These are phyloP conservation scores for Aureobasidium vineae DNA, from an alignment of 2,329 filamentous ascomycete genomes.

Conservation along the genomic window DNA sequence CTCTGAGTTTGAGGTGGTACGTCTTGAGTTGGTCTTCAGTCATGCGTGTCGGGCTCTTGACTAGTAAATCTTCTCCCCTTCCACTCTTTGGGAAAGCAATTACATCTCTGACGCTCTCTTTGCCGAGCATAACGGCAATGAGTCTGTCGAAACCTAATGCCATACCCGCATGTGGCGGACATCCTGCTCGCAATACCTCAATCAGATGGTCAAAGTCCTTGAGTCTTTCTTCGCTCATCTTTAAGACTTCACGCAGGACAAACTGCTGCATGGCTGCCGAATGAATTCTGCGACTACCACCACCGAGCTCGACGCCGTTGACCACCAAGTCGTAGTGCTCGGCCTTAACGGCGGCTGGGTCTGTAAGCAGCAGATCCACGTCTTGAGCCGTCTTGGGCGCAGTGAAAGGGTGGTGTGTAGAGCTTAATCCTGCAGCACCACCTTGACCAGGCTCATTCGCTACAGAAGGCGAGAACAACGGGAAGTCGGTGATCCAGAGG, in stretches of 20 bases:
- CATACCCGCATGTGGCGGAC: conserved; percentile 91
- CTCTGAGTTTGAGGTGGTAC: conserved; percentile 54
- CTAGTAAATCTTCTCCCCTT: conserved; percentile 81
- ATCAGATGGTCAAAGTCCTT: conserved; percentile 82
- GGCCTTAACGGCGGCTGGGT: conserved; percentile 70
- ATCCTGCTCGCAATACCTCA: conserved; percentile 76
- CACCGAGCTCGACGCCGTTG: conserved; percentile 91
- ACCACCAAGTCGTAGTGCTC: conserved; percentile 96
- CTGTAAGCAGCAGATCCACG: conserved; percentile 67
- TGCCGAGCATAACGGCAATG: conserved; percentile 73
- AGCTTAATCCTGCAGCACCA: conserved; percentile 72
- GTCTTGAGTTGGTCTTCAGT: conserved; percentile 59
- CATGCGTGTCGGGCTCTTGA: conserved; percentile 70
- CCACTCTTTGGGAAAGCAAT: conserved; percentile 97
- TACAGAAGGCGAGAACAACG: conserved; percentile 76
- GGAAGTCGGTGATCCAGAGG: conserved; percentile 87
- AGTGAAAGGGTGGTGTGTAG: conserved; percentile 96
- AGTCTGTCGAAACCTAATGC: conserved; percentile 90
- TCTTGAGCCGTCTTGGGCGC: conserved; percentile 72
- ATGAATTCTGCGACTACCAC: conserved; percentile 91
- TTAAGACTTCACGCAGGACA: conserved; percentile 77
- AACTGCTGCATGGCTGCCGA: conserved; percentile 77
- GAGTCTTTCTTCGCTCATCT: conserved; percentile 71
- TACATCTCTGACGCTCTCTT: conserved; percentile 79
- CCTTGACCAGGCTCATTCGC: conserved; percentile 73